Evolutionary conservation across 768 basidiomycete species (phyloP), one percentile per base, ranked within the genome.

Genomic region (Lactarius pseudohatsudake): DNA sequence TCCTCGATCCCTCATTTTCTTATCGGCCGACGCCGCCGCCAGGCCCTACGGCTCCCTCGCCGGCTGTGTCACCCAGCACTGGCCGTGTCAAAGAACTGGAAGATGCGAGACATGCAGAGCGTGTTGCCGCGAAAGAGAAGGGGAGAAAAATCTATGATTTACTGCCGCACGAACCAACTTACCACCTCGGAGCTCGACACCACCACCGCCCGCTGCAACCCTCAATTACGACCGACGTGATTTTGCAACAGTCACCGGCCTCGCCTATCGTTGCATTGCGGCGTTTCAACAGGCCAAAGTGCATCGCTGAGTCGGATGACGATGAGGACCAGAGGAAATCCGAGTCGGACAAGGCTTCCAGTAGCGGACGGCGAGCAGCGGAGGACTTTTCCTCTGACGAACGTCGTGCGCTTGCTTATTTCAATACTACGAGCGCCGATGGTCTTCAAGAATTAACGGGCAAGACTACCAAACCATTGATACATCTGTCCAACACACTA

Each of bases 91-190:
- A 81, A 65, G 90, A 90, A 73, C 74, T 91, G 30, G 89, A 91
- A 45, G 88, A 91, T 68, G 89, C 86, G n/a, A 82, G 80, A 47
- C 86, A 85, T 70, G 89, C 87, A 2, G 84, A 81, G 68, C 82
- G 87, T 66, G 84, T 82, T 22, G 86, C 88, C 40, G 81, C 80
- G 65, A 87, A 81, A 73, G 90, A 91, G 77, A 87, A 90, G 75
- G 90, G 87, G 26, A 92, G n/a, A 89, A 76, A 88, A 85, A 72
- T 92, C 91, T n/a, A 82, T 86, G 75, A 93, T 93, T 59, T 92
- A 92, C 70, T n/a, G 87, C 88, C 50, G 89, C 88, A 69, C 83
- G 89, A 64, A 75, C 81, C 45, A 76, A 77, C 34, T 77, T 88
- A 41, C 84, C 72, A 69, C 26, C 64, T 67, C 16, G 55, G 65